Base-by-base conservation (phyloP, 345 rosid genomes). In the Gossypium thurberi region DNA sequence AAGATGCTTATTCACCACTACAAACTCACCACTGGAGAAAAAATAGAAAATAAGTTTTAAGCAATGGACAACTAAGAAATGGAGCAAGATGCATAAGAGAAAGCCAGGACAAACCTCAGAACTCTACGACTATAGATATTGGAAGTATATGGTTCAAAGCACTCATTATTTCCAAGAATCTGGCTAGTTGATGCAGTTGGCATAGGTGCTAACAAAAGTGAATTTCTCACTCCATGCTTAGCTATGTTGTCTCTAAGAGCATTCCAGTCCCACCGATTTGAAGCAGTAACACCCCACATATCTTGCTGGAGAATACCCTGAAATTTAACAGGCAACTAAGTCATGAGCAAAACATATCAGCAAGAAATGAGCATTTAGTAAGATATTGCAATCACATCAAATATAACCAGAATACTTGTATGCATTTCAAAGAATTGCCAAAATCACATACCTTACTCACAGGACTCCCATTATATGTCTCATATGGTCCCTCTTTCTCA, bases 151-250 rank as follows among this genome's bases (percentile, higher is more conserved):
- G 98, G 98, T 81, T 91, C 97, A 79, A 93, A 93, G 82, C 98
- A 93, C 77, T 93, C 98, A 69, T 91, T 93, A 71, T 93, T 93
- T 76, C 98, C 98, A 68, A 93, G 98, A 83, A 93, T 93, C 81
- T 93, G 98, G 77, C 98, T 93, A 53, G 98, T 93, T 47, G 98
- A 93, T 70, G 97, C 98, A 76, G 97, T 91, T 1, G 98, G 95
- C 98, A 93, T 93, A 46, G 97, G 98, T 42, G 98, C 93, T 44
- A 91, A 79, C 26, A 93, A 88, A 77, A 94, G 98, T 6, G 96
- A 94, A 70, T 94, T 94, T 81, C 97, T 90, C 59, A 94, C 88
- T 63, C 98, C 98, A 77, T 91, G 84, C 78, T 77, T 82, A 14
- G 87, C 79, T 74, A 94, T 84, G 83, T 77, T 86, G 17, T 75